Percentiles rank a stretch among this genome's conserved stretches.
These are phyloP conservation scores for Thermothielavioides terrestris DNA, from an alignment of 495 filamentous ascomycete genomes.

Conservation along the genomic window DNA sequence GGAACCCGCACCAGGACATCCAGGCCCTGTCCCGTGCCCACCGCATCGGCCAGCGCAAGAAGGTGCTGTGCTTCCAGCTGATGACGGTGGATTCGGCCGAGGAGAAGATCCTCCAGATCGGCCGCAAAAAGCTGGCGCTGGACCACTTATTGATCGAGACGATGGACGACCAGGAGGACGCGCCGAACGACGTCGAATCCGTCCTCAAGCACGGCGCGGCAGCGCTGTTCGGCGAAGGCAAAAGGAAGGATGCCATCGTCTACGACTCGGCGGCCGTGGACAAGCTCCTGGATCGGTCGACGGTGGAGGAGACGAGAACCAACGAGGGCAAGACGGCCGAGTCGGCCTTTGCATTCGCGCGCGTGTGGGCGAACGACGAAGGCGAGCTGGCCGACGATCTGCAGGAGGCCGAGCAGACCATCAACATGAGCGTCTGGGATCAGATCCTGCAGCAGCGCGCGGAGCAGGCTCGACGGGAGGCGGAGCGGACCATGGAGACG, in stretches of 20 bases:
- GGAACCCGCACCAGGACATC: slow-evolving; percentile 97
- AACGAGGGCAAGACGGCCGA: slow-evolving; percentile 51
- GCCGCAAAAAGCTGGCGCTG: slow-evolving; percentile 87
- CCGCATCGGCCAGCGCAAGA: slow-evolving; percentile 90
- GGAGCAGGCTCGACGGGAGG: slow-evolving; percentile 60
- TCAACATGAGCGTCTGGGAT: slow-evolving; percentile 71
- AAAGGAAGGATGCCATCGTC: slow-evolving; percentile 52
- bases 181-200: slow-evolving; percentile 68
- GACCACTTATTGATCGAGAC: slow-evolving; percentile 90
- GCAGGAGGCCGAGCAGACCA: slow-evolving; percentile 43
- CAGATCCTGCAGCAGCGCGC: slow-evolving; percentile 77
- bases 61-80: slow-evolving; percentile 88
- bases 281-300: slow-evolving; percentile 76
- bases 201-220: slow-evolving; percentile 83
- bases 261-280: slow-evolving; percentile 80
- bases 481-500: slow-evolving; percentile 51
- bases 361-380: slow-evolving; percentile 85
- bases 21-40: slow-evolving; percentile 92
- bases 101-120: slow-evolving; percentile 94
- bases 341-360: slow-evolving; percentile 79
- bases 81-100: slow-evolving; percentile 83
- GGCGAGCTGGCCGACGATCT: slow-evolving; percentile 49
- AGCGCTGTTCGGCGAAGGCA: slow-evolving; percentile 73
- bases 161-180: slow-evolving; percentile 67
- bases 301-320: slow-evolving; percentile 61